Percentiles rank a stretch among this genome's conserved stretches.
phyloP scores from a whole-genome alignment of 345 rosid species.

The Pugionium cornutum region DNA sequence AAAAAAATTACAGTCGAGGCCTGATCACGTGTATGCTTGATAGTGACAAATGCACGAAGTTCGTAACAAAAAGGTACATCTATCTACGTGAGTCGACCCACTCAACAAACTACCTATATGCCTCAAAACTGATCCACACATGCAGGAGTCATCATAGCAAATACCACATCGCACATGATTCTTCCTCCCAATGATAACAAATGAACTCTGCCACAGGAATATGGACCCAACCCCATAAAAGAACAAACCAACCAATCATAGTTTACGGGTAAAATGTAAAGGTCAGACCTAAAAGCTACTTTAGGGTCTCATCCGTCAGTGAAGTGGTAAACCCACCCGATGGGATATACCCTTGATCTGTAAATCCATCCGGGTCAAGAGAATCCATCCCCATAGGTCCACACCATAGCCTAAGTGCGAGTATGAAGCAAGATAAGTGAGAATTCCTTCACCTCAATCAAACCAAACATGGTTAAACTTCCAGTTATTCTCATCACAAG shows the following conservation, averaged over 20 bases:
- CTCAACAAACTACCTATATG: neutral
- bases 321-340: slow-evolving; percentile 1
- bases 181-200: neutral
- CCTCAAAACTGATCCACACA: slow-evolving; percentile 17
- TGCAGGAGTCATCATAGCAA: slow-evolving; percentile 4
- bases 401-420: too few relatives aligned
- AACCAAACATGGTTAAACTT: slow-evolving; percentile 8
- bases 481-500: slow-evolving; percentile 7
- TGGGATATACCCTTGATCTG: neutral
- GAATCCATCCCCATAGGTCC: neutral
- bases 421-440: neutral
- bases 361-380: neutral
- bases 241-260: neutral
- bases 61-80: neutral
- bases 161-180: neutral
- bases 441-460: slow-evolving; percentile 11
- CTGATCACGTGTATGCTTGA: slow-evolving; percentile 8
- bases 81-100: slow-evolving; percentile 24
- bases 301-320: neutral
- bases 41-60: slow-evolving; percentile 4
- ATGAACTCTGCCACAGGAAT: neutral
- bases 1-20: neutral
- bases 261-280: too few relatives aligned
- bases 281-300: too few relatives aligned
- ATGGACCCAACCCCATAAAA: neutral